Percentiles rank a stretch among this genome's conserved stretches.
phyloP scores from a whole-genome alignment of 1,284 basidiomycete genomes.

The Puccinia polysora region DNA sequence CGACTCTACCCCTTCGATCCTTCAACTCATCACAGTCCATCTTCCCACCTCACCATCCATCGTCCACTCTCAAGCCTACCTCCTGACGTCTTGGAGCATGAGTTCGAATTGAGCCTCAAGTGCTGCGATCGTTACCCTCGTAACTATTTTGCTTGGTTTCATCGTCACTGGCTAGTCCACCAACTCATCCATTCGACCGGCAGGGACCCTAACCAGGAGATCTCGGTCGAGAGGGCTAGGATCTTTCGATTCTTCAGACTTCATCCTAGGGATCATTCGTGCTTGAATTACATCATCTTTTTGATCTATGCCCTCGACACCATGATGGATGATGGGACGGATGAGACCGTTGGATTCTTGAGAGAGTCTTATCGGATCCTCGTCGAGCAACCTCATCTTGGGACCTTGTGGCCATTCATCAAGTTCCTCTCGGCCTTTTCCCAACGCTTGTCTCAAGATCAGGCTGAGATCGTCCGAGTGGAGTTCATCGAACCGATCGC shows the following conservation, averaged over 20 bases:
- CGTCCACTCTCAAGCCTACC: neutral
- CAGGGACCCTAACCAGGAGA: neutral
- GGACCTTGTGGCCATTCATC: conserved; percentile 9
- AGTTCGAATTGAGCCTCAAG: conserved; percentile 14
- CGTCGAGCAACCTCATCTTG: neutral
- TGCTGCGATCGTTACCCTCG: conserved; percentile 20
- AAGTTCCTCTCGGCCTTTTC: neutral
- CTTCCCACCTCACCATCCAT: neutral
- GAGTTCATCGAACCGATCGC: neutral
- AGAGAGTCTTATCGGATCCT: neutral
- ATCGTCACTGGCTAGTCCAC: conserved; percentile 26
- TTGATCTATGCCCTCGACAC: neutral
- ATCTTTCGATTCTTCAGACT: neutral
- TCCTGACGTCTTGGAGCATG: neutral
- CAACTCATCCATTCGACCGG: neutral
- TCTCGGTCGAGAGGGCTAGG: neutral
- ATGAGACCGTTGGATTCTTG: neutral
- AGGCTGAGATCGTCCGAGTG: neutral
- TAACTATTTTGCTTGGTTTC: conserved; percentile 33
- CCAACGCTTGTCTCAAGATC: neutral
- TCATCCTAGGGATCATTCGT: conserved; percentile 32
- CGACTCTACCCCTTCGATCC: neutral
- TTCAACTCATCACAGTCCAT: neutral
- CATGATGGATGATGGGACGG: neutral
- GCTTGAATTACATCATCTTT: conserved; percentile 23